Evolutionary conservation across 148 eudicot species (phyloP), one percentile per base, ranked within the genome.

Genomic region (Cornus kousa): DNA sequence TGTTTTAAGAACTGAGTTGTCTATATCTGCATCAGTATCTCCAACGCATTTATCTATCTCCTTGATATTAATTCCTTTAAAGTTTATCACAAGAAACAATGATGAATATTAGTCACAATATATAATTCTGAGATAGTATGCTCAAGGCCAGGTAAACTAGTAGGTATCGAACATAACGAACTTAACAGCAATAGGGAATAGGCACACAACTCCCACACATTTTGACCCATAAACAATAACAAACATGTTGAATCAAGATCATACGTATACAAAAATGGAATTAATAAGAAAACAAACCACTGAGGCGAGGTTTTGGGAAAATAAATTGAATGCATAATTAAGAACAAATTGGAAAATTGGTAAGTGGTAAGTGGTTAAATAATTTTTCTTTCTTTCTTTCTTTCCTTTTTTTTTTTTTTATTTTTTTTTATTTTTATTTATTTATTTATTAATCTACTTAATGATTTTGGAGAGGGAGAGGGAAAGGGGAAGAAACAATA

Each of bases 1-100:
- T 32, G 85, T 86, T 62, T 86, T 87, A 50, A 93, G 93, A 79
- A 93, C 88, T 53, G 89, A 82, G 78, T 93, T 93, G 46, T 89
- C 95, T 62, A n/a, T 79, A 73, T 93, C 91, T 67, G 91, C 95
- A 32, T 86, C 73, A 62, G 90, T 81, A 79, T 91, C 89, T 72
- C 95, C 97, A 46, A 91, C 82, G 68, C 97, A 93, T 75, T 91
- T 82, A 65, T 91, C 87, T 74, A 93, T 79, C 80, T 86, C 80
- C 78, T 87, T 78, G 68, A 93, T 76, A 82, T 91, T 91, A 80
- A 90, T 74, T 77, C 98, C 98, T 94, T 73, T 6, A 80, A 66
- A 76, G 68, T 74, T 79, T 22, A 76, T 39, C 74, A 77, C 31
- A 79, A 74, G 40, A 71, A 57, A 53, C 72, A 73, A 70, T 3